Evolutionary conservation across 257 asterid species (phyloP).

Genomic region (Solanum boliviense): DNA sequence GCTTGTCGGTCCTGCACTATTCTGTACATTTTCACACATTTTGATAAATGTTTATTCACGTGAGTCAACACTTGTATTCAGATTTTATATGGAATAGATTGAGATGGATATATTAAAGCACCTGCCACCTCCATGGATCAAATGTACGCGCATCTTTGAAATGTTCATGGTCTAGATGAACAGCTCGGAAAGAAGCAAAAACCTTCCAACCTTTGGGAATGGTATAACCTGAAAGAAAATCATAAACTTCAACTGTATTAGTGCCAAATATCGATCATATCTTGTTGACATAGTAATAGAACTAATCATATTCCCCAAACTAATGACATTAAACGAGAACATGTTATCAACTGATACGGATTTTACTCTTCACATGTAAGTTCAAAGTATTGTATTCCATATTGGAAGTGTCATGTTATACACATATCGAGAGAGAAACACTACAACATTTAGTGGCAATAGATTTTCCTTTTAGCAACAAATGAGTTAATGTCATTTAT

Average conservation of each 20-base stretch:
- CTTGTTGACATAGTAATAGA: neutral
- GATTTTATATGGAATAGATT: neutral
- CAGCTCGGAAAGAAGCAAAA: conserved; percentile 81
- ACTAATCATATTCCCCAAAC: neutral
- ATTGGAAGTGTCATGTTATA: neutral
- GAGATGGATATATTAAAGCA: neutral
- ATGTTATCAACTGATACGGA: neutral
- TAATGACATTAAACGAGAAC: neutral
- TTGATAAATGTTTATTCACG: neutral
- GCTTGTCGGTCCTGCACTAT: conserved; percentile 15
- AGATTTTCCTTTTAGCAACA: neutral
- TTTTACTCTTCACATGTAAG: neutral
- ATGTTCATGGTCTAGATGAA: conserved; percentile 64
- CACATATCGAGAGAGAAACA: neutral
- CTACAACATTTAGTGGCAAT: neutral
- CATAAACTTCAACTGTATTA: neutral
- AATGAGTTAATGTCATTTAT: neutral
- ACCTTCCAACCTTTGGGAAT: conserved; percentile 91
- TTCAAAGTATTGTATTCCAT: neutral
- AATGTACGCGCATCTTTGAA: conserved; percentile 86
- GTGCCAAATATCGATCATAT: neutral
- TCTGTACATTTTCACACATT: conserved; percentile 10
- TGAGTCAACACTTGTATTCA: neutral
- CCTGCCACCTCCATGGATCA: conserved; percentile 99
- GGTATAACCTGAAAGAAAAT: conserved; percentile 39